Evolutionary conservation across 1,139 yeast genomes (phyloP).

Genomic region (Candida mesenterica): DNA sequence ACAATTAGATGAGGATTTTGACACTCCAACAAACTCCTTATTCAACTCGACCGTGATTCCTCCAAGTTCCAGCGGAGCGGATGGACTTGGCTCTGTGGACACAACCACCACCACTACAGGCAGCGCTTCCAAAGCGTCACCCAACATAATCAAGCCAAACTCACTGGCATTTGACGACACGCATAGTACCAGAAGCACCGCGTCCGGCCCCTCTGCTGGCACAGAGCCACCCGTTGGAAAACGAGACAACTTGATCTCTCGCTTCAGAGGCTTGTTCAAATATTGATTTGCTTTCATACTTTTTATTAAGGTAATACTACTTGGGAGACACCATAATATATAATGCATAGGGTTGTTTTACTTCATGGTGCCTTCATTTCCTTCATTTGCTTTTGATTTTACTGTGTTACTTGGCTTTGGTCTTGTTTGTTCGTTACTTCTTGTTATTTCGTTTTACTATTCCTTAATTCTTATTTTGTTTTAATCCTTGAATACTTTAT

Average conservation of each 20-base stretch:
- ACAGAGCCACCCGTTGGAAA: constrained; percentile 4
- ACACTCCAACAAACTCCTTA: constrained; percentile 26
- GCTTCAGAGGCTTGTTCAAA: constrained; percentile 36
- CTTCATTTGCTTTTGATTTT: constrained; percentile 1
- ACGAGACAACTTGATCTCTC: constrained; percentile 26
- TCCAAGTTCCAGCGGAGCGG: constrained; percentile 1
- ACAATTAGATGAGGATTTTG: constrained; percentile 11
- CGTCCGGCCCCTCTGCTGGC: constrained; percentile 4
- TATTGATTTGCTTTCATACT: constrained; percentile 12
- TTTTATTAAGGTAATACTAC: constrained; percentile 4
- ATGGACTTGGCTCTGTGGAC: constrained; percentile 3
- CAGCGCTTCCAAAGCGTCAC: constrained; percentile 8
- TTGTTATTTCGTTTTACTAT: too few species aligned
- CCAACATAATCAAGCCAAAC: constrained; percentile 8
- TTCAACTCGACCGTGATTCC: constrained; percentile 17
- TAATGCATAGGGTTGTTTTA: neutral
- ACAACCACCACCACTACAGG: constrained; percentile 9
- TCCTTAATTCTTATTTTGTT: too few species aligned
- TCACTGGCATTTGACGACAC: constrained; percentile 12
- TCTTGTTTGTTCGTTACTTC: too few species aligned
- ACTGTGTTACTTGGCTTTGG: too few species aligned
- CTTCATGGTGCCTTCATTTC: neutral
- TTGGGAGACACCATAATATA: too few species aligned
- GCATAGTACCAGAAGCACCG: constrained; percentile 1
- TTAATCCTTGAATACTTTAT: too few species aligned